These are phyloP conservation scores for Thalassia testudinum DNA, from an alignment of 116 monocot genomes.

Conservation along the genomic window DNA sequence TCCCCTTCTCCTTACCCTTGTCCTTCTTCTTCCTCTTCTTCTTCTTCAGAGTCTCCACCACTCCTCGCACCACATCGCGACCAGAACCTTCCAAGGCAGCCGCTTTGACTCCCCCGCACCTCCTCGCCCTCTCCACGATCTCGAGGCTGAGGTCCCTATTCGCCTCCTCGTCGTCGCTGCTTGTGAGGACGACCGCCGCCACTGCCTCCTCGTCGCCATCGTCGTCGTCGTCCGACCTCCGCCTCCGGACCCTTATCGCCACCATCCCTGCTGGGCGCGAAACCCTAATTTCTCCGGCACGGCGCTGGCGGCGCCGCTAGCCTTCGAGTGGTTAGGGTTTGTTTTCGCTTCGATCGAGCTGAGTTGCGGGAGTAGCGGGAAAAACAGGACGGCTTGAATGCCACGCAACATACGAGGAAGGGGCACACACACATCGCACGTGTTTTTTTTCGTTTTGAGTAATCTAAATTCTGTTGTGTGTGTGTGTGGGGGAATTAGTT, in stretches of 20 bases:
- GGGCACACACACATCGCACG: too few species aligned
- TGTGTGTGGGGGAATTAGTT: too few species aligned
- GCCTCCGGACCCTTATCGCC: neutral
- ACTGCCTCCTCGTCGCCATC: neutral
- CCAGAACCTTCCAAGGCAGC: conserved; percentile 7
- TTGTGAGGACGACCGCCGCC: conserved; percentile 12
- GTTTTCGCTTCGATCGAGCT: neutral
- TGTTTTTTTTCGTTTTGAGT: too few species aligned
- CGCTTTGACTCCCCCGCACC: too few species aligned
- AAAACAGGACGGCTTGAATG: too few species aligned
- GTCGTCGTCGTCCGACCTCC: too few species aligned
- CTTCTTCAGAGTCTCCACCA: conserved; percentile 15
- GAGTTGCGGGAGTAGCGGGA: too few species aligned
- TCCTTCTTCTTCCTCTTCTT: conserved; percentile 23
- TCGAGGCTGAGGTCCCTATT: conserved; percentile 55
- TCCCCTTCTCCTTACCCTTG: conserved; percentile 11
- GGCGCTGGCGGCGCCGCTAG: neutral
- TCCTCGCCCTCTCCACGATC: conserved; percentile 30
- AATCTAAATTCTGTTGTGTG: too few species aligned
- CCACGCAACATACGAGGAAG: too few species aligned
- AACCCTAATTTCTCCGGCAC: neutral
- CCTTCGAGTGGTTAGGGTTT: neutral
- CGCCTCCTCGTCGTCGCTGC: conserved; percentile 75
- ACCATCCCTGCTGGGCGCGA: neutral
- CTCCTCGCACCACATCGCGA: neutral